Base-by-base conservation (phyloP, 2,329 filamentous ascomycete species). In the Cordyceps farinosa region DNA sequence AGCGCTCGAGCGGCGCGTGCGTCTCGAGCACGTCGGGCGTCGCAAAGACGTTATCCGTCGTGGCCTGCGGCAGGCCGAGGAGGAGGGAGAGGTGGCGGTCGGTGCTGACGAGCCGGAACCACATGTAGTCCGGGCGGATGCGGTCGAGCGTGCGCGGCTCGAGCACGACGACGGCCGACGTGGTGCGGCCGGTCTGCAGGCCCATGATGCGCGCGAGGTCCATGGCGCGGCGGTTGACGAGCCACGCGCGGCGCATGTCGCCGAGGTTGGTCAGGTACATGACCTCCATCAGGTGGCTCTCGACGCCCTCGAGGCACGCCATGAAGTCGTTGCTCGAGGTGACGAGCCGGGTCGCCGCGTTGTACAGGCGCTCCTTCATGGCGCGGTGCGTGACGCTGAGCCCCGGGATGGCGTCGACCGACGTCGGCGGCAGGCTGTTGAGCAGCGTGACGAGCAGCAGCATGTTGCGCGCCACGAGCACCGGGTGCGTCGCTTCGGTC, bases 51-150 rank as follows among this genome's bases (percentile, higher is more conserved):
- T 75, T 73, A 17, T 81, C 78, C 1, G 74, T 70, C 0, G 72
- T 75, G 17, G 73, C 75, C 48, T 78, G 78, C 1, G 78, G 77
- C 3, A 83, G 71, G 9, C 80, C 80, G 0, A 84, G 69, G 69
- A 82, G 74, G 29, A 83, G 66, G 3, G 75, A 81, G 3, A 84
- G 72, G 53, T 81, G 80, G 1, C 81, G 77, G 59, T 84, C 82
- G 2, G 74, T 70, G 10, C 71, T 70, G 1, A 82, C 67, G 0
- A 84, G 70, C 7, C 78, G 78, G 59, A 76, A 79, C 81, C 80
- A 84, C 65, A 82, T 69, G 45, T 73, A 70, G 40, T 73, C 72
- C 0, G 75, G 72, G 27, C 75, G 66, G 3, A 77, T 68, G n/a
- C 68, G 63, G 3, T 52, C 54, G 22, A 66, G 67, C 0, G 70